Base-by-base conservation (phyloP, 805 yeast genomes). In the Ogataea populi-albae region DNA sequence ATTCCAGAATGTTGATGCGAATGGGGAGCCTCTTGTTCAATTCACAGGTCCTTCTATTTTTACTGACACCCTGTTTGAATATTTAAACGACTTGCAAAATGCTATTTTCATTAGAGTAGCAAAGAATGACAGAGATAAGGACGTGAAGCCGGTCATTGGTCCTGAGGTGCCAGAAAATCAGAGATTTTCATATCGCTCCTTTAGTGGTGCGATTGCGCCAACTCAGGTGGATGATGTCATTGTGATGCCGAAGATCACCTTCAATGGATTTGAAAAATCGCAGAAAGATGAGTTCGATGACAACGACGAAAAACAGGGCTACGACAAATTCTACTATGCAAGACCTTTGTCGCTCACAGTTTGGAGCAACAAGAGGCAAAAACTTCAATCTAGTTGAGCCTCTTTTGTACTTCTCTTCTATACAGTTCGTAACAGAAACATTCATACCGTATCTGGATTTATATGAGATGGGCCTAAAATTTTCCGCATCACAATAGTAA, bases 11-110 rank as follows among this genome's bases (percentile, higher is more conserved):
- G 47, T 55, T 32, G 65, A 59, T 39, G 55, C 61, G 11, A 58
- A 53, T 32, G 64, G 60, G 16, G 65, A 58, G 37, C 62, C 63
- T 9, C 45, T 55, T 22, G 42, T 59, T 19, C 60, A 53, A 43
- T 59, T 57, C 37, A 59, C 62, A 2, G 59, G 64, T 11, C 48
- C 58, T n/a, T 53, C 61, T n/a, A 58, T 59, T 26, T 55, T 59
- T 38, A 57, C 65, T 5, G 65, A 59, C 43, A 53, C 61, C 1
- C 43, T 59, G 21, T 58, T 59, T 35, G 62, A 56, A 37, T 59
- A 57, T 41, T 35, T 59, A 35, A 58, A 58, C 34, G 40, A 43
- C 10, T 33, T 57, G 32, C 30, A 42, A 6, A 47, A 53, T 32
- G 59, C 61, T 4, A 36, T 56, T 20, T 55, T 43, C 31, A 48